phyloP scores from a whole-genome alignment of 2,329 filamentous ascomycete genomes.

The Xylariaceae sp. region DNA sequence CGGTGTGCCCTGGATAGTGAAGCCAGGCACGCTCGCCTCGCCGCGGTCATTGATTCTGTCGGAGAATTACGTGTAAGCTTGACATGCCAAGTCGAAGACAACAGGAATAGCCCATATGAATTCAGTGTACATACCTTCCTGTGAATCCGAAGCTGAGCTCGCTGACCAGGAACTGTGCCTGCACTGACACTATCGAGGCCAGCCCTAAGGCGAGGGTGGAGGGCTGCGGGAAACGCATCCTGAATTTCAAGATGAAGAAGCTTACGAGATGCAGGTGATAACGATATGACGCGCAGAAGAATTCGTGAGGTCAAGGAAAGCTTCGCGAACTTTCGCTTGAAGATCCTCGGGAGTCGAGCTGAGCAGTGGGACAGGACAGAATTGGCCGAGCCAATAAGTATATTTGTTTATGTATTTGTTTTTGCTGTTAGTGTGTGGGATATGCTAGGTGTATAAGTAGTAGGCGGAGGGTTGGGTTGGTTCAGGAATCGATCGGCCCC shows the following conservation, averaged over 20 bases:
- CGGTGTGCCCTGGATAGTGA: conserved; percentile 50
- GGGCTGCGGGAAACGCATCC: conserved; percentile 40
- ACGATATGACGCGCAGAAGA: too few relatives aligned
- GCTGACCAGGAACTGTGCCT: conserved; percentile 63
- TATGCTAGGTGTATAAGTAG: neutral
- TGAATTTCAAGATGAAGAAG: conserved; percentile 16
- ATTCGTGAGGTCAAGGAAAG: too few relatives aligned
- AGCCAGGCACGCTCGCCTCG: conserved; percentile 49
- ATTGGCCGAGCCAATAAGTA: neutral
- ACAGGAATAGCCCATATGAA: neutral
- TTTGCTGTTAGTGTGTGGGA: neutral
- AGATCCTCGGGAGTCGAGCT: neutral
- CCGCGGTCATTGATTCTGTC: conserved; percentile 60
- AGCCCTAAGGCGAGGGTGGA: conserved; percentile 40
- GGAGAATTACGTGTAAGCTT: conserved; percentile 14
- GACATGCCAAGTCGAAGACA: neutral
- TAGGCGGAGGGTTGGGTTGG: neutral
- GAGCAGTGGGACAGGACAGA: neutral
- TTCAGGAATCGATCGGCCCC: neutral
- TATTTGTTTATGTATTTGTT: neutral
- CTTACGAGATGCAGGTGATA: neutral
- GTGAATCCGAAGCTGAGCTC: conserved; percentile 74
- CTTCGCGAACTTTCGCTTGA: too few relatives aligned
- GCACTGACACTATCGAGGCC: conserved; percentile 41
- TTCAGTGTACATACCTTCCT: conserved; percentile 44